Evolutionary conservation across 805 yeast genomes (phyloP), one percentile per base, ranked within the genome.

Genomic region (Jamesozyma piceae): DNA sequence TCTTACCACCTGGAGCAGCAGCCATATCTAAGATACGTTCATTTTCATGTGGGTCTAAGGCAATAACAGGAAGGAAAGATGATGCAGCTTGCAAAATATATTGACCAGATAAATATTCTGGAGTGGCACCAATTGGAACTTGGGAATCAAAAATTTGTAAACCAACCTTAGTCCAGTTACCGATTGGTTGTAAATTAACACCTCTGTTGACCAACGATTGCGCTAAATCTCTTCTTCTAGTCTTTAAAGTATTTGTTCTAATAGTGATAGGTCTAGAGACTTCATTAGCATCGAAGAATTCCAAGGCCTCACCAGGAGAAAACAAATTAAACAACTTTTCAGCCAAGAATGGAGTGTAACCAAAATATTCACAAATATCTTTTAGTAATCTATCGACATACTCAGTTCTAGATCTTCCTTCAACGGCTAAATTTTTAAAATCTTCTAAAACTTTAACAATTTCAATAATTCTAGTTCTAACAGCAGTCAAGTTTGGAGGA

Each of bases 121-220:
- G 98, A 8, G 99, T 92, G 36, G 99, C 98, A 65, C 99, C 99
- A 53, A 92, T 85, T 35, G 99, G 98, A n/a, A 92, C 97, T 64
- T 89, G 97, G 20, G 97, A 89, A 61, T 92, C 99, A 62, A 90
- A 92, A 41, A 92, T 81, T 66, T 92, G 98, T 51, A 92, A 72
- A 48, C 99, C 99, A 40, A 92, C 97, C 66, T 92, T 92, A 20
- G 97, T 88, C 99, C 99, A 92, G 34, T 84, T 70, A 39, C 97
- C 97, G 54, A 92, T 87, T 36, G 97, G 97, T 66, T 92, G 97
- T 54, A 92, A 72, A 61, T 92, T 92, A 48, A 90, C 98, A 62
- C 98, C 98, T 58, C 96, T 80, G 66, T 90, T 90, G 43, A 90
- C 95, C 49, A 92, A 74, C 14, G 92, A 78, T 65, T 92, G 97